Evolutionary conservation across 805 yeast species (phyloP).

Genomic region (Ogataea ramenticola): DNA sequence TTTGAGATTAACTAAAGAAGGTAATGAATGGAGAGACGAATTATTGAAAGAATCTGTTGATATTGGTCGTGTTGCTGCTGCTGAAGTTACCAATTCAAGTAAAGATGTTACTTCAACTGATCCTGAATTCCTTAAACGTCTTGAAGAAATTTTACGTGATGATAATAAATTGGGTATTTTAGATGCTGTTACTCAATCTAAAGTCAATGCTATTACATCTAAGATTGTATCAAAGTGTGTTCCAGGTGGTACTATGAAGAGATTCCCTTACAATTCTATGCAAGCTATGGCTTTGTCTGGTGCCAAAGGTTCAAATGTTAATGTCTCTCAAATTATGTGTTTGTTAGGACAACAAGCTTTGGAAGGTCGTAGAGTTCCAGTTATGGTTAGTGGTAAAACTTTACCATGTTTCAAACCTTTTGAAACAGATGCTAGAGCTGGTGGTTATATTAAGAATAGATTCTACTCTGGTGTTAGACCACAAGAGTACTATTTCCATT

Average conservation of each 20-base stretch:
- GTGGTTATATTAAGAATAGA: conserved; percentile 95
- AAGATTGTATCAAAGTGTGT: conserved; percentile 91
- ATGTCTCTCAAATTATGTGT: conserved; percentile 99
- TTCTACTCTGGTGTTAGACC: conserved; percentile 97
- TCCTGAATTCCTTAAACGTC: conserved; percentile 74
- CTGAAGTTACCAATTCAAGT: conserved; percentile 85
- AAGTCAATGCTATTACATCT: conserved; percentile 89
- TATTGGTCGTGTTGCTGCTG: conserved; percentile 86
- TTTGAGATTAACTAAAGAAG: conserved; percentile 82
- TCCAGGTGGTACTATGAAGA: conserved; percentile 93
- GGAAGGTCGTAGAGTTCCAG: conserved; percentile 99
- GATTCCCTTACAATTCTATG: conserved; percentile 94
- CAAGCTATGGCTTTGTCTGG: conserved; percentile 99
- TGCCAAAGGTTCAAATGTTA: conserved; percentile 98
- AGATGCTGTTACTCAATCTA: conserved; percentile 92
- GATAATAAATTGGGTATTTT: conserved; percentile 85
- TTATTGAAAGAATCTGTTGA: conserved; percentile 71
- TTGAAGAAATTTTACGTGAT: conserved; percentile 93
- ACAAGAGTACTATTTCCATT: conserved; percentile 98
- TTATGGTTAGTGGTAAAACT: conserved; percentile 97
- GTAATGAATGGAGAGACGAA: conserved; percentile 82
- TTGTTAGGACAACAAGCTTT: conserved; percentile 97
- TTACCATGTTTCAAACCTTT: conserved; percentile 93
- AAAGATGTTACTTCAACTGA: conserved; percentile 40
- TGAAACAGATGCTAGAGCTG: conserved; percentile 96